Conservation (phyloP, 225 moss, liverwort and hornwort species). For the Rhytidiadelphus loreus region DNA sequence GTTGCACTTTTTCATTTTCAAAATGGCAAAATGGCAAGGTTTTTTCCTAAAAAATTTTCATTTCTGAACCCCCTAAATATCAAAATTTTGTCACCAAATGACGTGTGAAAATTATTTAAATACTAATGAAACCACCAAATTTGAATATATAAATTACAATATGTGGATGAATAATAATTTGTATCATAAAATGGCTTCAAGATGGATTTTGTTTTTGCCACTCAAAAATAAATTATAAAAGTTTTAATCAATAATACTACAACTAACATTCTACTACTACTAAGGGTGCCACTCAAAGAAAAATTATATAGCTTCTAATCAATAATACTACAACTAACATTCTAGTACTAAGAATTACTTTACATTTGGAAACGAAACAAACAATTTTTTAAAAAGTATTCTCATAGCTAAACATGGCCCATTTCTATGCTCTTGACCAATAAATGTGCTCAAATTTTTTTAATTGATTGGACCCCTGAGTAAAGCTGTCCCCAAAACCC, state of each 20-base stretch:
- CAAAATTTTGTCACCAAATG: neutral
- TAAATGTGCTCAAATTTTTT: neutral
- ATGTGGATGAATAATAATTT: neutral
- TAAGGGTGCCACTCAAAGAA: too few species aligned
- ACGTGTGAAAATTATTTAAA: neutral
- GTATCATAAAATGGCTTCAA: neutral
- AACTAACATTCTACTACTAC: neutral
- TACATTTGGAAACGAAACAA: neutral
- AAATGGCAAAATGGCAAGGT: neutral
- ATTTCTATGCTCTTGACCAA: neutral
- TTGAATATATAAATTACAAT: neutral
- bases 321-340: neutral
- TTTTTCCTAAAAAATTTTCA: rapidly evolving
- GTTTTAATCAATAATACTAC: neutral
- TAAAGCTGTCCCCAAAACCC: neutral
- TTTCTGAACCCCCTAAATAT: neutral
- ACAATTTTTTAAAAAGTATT: neutral
- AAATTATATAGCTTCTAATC: neutral
- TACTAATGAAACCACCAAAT: neutral
- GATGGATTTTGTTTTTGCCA: neutral
- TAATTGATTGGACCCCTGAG: neutral
- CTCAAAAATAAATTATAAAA: neutral
- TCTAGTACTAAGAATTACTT: neutral
- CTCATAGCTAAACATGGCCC: rapidly evolving
- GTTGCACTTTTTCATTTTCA: too few species aligned